These are phyloP conservation scores for Odontarrhena argentea DNA, from an alignment of 345 rosid species.

Conservation along the genomic window DNA sequence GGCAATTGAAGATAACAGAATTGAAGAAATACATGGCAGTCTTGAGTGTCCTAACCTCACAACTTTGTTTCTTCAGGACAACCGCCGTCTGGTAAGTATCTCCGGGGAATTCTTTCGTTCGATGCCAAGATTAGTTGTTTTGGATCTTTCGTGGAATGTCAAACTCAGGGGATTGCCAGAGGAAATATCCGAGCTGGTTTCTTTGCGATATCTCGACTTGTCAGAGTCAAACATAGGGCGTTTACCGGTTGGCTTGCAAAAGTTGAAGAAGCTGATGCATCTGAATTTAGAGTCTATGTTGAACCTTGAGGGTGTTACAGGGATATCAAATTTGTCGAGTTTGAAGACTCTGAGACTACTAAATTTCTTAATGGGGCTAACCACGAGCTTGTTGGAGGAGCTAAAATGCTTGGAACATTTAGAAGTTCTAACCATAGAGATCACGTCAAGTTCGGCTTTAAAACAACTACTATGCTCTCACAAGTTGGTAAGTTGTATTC, in stretches of 20 bases:
- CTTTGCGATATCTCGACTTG: slow-evolving; percentile 30
- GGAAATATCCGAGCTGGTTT: slow-evolving; percentile 29
- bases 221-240: slow-evolving; percentile 11
- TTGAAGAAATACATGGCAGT: slow-evolving; percentile 29
- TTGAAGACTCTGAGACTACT: slow-evolving; percentile 13
- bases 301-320: slow-evolving; percentile 19
- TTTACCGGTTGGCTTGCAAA: slow-evolving; percentile 25
- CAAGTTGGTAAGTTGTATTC: slow-evolving; percentile 17
- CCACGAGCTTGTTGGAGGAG: slow-evolving; percentile 14
- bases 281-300: slow-evolving; percentile 15
- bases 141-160: slow-evolving; percentile 40
- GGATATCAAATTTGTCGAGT: slow-evolving; percentile 3
- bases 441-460: neutral
- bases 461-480: slow-evolving; percentile 3
- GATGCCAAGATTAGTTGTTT: slow-evolving; percentile 40
- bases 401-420: slow-evolving; percentile 15
- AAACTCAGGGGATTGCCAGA: slow-evolving; percentile 13
- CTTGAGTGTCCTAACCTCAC: slow-evolving; percentile 33
- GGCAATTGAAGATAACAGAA: slow-evolving; percentile 36
- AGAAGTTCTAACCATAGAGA: slow-evolving; percentile 4
- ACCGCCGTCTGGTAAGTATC: slow-evolving; percentile 31
- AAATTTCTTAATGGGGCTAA: neutral
- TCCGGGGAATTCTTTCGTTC: slow-evolving; percentile 27
- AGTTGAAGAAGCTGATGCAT: slow-evolving; percentile 21
- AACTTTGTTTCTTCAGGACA: slow-evolving; percentile 37